A percentile compares a stretch with the other conserved stretches of the same genome.
Conservation (phyloP, 202 grass and related monocot species). For the Miscanthus sacchariflorus region DNA sequence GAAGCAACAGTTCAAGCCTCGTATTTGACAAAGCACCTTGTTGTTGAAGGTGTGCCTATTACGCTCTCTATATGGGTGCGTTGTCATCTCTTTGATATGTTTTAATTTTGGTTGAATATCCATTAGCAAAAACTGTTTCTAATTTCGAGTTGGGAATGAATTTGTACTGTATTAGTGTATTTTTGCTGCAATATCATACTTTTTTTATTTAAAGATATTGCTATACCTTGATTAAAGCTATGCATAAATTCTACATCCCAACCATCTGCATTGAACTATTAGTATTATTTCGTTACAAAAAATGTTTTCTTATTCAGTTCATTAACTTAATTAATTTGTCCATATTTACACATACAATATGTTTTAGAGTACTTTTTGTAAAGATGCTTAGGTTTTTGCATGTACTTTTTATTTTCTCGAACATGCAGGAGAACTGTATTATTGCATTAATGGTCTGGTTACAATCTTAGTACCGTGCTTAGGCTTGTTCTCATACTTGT, state of each 20-base stretch:
- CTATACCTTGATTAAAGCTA: conserved; percentile 1
- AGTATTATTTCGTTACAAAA: background rate
- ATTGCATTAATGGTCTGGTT: background rate
- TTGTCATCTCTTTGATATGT: conserved; percentile 58
- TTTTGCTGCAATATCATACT: background rate
- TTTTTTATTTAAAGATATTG: too few relatives aligned
- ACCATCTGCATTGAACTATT: background rate
- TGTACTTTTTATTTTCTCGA: background rate
- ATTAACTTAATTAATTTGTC: background rate
- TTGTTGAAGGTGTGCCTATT: conserved; percentile 84
- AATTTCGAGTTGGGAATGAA: background rate
- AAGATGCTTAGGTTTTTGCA: background rate
- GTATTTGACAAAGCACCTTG: conserved; percentile 43
- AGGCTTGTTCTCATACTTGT: background rate
- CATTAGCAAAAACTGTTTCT: background rate
- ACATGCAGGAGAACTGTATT: background rate
- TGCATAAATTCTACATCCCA: background rate
- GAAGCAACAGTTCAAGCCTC: conserved; percentile 77
- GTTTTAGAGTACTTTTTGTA: background rate
- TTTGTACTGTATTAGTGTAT: background rate
- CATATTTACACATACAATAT: background rate
- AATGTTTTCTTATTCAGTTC: background rate
- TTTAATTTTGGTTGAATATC: conserved; percentile 16
- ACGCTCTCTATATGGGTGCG: conserved; percentile 89
- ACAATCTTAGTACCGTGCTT: background rate